phyloP scores from a whole-genome alignment of 345 rosid genomes.

The Camelina neglecta region DNA sequence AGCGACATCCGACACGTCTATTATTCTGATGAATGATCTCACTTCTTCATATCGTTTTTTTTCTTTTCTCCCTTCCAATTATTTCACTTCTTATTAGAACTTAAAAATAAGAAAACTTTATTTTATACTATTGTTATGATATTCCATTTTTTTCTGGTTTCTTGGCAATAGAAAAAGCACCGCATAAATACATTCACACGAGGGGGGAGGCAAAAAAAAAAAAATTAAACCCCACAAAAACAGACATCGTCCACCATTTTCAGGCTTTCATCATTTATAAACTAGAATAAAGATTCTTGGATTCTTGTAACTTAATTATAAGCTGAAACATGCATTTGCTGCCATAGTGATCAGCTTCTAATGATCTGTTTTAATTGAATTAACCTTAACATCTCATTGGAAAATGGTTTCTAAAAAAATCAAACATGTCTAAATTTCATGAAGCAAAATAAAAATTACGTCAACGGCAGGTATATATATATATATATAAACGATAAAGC shows the following conservation, averaged over 20 bases:
- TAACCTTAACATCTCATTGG: background rate
- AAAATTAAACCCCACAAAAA: background rate
- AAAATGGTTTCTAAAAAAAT: background rate
- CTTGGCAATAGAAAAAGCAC: constrained; percentile 3
- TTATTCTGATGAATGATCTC: constrained; percentile 29
- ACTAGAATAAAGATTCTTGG: background rate
- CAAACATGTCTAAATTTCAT: background rate
- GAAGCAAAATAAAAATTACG: constrained; percentile 11
- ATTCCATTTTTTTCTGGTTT: background rate
- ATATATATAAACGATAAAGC: background rate
- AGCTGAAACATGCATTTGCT: background rate
- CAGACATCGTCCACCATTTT: constrained; percentile 25
- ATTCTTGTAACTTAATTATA: background rate
- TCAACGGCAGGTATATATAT: background rate
- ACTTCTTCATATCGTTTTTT: constrained; percentile 5
- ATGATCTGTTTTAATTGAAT: background rate
- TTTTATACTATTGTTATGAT: background rate
- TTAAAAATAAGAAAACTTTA: background rate
- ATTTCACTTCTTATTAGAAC: constrained; percentile 18
- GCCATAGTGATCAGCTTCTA: background rate
- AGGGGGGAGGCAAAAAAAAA: background rate
- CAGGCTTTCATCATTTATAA: constrained; percentile 16
- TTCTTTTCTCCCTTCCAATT: constrained; percentile 7
- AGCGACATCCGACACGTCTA: constrained; percentile 38
- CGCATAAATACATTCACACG: constrained; percentile 14